Base-by-base conservation (phyloP, 176 grass and related monocot genomes). In the Melocanna baccifera region DNA sequence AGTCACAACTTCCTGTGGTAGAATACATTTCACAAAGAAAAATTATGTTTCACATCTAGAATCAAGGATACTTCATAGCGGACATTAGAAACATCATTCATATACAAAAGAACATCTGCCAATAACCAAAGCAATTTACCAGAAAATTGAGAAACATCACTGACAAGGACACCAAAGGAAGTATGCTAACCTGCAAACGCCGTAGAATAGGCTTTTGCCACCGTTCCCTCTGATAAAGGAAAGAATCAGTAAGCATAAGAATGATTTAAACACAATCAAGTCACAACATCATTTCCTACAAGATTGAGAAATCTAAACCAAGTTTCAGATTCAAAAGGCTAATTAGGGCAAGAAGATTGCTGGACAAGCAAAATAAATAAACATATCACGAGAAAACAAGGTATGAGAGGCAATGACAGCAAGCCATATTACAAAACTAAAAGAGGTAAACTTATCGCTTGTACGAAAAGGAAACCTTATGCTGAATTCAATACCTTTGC, bases 151-250 rank as follows among this genome's bases (percentile, higher is more conserved):
- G 1, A 62, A 78, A 46, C 42, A 62, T 61, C 26, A 68, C 37
- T 23, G 11, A 80, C 66, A 79, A 52, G 70, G 75, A 79, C 79
- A 73, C 56, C 10, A 58, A 70, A 80, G 37, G 67, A 63, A 61
- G 80, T 69, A 69, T 41, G 15, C 91, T 87, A 68, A 99, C 96
- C 93, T 99, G 96, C 77, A 99, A 91, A 29, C 85, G 89, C 36
- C 96, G 96, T 77, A 99, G 84, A 89, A 99, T 94, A 89, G 96
- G 96, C 71, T 96, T 99, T 89, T 96, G 96, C 93, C 93, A 99
- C 18, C 71, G 88, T 69, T 99, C 96, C 84, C 96, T 85, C 96
- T 99, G 81, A 89, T 57, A 84, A 81, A 87, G 40, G 29, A 90
- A 84, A 46, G 64, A 88, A 79, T 32, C 32, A 40, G 51, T 14